These are phyloP conservation scores for Entomortierella beljakovae DNA, from an alignment of 192 early-diverging fungal genomes.

Conservation along the genomic window DNA sequence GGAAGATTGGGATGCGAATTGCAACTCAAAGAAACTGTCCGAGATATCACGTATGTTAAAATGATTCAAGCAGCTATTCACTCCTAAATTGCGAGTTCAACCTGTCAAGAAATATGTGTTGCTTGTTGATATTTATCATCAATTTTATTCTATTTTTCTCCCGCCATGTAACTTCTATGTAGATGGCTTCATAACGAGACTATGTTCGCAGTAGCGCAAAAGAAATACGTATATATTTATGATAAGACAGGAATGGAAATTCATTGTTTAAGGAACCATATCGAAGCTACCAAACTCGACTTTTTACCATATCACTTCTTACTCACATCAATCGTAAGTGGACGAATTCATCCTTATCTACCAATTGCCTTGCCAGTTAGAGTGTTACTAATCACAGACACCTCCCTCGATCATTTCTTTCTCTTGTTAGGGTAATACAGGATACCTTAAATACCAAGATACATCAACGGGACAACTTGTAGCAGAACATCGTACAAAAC, in stretches of 20 bases:
- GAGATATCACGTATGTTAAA: constrained; percentile 79
- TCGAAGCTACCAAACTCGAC: constrained; percentile 84
- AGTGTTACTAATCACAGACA: too few relatives aligned
- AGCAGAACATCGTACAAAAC: constrained; percentile 79
- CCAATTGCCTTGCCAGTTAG: not conserved
- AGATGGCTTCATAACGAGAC: constrained; percentile 96
- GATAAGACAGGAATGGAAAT: constrained; percentile 91
- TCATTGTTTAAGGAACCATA: constrained; percentile 86
- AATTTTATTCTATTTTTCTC: not conserved
- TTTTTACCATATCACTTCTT: constrained; percentile 96
- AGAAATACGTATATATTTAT: constrained; percentile 95
- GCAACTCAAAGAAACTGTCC: constrained; percentile 89
- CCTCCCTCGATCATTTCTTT: not conserved
- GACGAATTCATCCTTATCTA: not conserved
- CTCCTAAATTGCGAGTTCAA: too few relatives aligned
- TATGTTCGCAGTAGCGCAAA: constrained; percentile 95
- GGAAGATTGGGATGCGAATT: constrained; percentile 84
- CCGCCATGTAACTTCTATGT: not conserved
- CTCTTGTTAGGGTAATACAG: constrained; percentile 72
- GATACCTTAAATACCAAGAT: constrained; percentile 93
- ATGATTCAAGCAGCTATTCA: not conserved
- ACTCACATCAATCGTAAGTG: constrained; percentile 76
- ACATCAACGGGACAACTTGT: constrained; percentile 90
- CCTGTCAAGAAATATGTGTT: too few relatives aligned
- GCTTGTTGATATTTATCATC: not conserved